phyloP scores from a whole-genome alignment of 2,329 filamentous ascomycete species.

The Endothia cerciana region DNA sequence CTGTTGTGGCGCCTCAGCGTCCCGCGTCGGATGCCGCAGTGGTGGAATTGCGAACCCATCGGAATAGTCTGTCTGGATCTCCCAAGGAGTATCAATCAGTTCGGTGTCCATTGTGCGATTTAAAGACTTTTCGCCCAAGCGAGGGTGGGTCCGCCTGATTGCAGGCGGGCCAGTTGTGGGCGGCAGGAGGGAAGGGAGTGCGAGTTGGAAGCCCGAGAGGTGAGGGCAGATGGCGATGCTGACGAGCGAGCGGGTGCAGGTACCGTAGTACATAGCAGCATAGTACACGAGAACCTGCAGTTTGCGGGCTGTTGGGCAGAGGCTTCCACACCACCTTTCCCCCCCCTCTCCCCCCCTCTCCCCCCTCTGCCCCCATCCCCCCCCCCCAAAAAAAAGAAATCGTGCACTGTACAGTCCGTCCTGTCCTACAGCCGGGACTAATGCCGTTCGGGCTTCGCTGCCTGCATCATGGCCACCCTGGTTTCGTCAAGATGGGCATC shows the following conservation, averaged over 20 bases:
- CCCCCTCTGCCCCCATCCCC: too few relatives aligned
- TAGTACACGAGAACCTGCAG: too few relatives aligned
- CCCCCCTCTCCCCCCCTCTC: too few relatives aligned
- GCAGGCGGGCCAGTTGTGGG: too few relatives aligned
- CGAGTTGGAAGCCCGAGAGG: neutral
- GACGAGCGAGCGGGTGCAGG: neutral
- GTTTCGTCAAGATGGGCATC: conserved; percentile 8
- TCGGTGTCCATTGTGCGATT: too few relatives aligned
- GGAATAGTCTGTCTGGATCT: too few relatives aligned
- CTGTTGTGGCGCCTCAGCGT: neutral
- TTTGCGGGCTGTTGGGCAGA: neutral
- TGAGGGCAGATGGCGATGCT: conserved; percentile 2
- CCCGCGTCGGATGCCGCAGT: neutral
- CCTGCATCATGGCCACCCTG: neutral
- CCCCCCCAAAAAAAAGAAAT: neutral
- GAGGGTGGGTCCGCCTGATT: too few relatives aligned
- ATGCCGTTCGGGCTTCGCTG: neutral
- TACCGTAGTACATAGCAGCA: neutral
- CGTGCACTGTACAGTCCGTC: neutral
- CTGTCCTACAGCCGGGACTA: neutral
- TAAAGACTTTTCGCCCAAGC: too few relatives aligned
- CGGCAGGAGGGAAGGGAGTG: too few relatives aligned
- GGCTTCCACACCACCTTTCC: neutral
- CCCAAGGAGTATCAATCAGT: too few relatives aligned
- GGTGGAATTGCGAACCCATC: too few relatives aligned